Conservation (phyloP, 2,329 filamentous ascomycete genomes). For the Xylariaceae sp. region DNA sequence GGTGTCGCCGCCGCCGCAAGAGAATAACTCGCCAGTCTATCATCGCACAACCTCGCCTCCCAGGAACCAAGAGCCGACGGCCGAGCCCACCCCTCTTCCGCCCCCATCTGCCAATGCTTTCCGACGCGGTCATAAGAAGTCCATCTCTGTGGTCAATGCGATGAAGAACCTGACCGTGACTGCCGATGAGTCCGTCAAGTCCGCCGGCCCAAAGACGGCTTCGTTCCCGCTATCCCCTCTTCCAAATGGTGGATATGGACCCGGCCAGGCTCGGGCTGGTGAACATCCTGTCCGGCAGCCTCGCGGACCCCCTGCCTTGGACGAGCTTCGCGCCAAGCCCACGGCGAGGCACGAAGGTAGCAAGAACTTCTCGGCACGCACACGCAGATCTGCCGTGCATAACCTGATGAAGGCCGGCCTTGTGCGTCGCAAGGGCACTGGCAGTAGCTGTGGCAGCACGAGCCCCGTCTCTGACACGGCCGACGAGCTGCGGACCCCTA, state of each 20-base stretch:
- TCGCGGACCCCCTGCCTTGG: conserved; percentile 82
- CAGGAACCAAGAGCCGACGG: conserved; percentile 63
- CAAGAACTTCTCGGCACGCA: conserved; percentile 93
- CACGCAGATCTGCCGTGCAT: conserved; percentile 84
- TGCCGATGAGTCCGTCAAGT: conserved; percentile 45
- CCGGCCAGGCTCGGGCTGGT: conserved; percentile 85
- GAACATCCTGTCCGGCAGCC: conserved; percentile 94
- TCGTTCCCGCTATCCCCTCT: conserved; percentile 74
- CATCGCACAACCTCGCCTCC: conserved; percentile 63
- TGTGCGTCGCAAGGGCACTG: conserved; percentile 73
- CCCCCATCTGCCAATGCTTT: conserved; percentile 88
- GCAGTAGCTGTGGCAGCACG: conserved; percentile 69
- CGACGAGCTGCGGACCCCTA: conserved; percentile 60
- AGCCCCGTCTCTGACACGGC: conserved; percentile 82
- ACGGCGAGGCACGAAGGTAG: conserved; percentile 92
- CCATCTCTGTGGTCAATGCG: conserved; percentile 61
- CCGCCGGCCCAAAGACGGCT: conserved; percentile 69
- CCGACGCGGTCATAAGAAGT: conserved; percentile 91
- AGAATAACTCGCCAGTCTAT: conserved; percentile 45
- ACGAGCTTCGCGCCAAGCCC: conserved; percentile 84
- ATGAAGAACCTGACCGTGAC: conserved; percentile 47
- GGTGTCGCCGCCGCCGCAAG: conserved; percentile 70
- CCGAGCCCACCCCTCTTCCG: conserved; percentile 65
- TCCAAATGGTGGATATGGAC: conserved; percentile 76
- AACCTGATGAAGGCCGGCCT: conserved; percentile 87